A percentile compares a stretch with the other conserved stretches of the same genome.
Conservation (phyloP, 352 stramenopile species). For the Globisporangium spinosum region DNA sequence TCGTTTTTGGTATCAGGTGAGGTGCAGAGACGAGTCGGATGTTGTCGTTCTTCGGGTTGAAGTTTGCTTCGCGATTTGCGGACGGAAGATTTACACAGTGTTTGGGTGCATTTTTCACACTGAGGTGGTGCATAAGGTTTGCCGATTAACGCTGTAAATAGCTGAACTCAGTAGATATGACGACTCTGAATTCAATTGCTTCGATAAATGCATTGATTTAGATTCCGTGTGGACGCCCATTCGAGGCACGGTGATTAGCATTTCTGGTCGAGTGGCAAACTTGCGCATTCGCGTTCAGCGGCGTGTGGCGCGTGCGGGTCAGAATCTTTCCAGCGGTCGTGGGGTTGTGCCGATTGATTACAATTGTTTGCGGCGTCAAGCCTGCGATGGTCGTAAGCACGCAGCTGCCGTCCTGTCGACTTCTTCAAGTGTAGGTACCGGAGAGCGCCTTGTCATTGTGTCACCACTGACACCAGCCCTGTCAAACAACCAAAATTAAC, state of each 20-base stretch:
- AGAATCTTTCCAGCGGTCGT: conserved; percentile 3
- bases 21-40: neutral
- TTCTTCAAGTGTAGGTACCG: neutral
- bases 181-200: no score
- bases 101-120: no score
- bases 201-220: no score
- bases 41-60: neutral
- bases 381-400: conserved; percentile 5
- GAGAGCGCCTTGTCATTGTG: neutral
- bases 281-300: neutral
- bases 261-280: neutral
- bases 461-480: neutral
- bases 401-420: neutral
- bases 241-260: neutral
- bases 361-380: no score
- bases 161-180: no score
- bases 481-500: neutral
- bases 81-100: no score
- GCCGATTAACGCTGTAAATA: no score
- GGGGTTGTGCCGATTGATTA: neutral
- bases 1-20: neutral
- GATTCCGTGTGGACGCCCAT: no score
- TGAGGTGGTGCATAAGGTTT: no score
- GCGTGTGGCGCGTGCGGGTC: neutral
- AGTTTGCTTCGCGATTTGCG: neutral